phyloP scores from a whole-genome alignment of 2,329 filamentous ascomycete species.

The Cyanodermella asteris region DNA sequence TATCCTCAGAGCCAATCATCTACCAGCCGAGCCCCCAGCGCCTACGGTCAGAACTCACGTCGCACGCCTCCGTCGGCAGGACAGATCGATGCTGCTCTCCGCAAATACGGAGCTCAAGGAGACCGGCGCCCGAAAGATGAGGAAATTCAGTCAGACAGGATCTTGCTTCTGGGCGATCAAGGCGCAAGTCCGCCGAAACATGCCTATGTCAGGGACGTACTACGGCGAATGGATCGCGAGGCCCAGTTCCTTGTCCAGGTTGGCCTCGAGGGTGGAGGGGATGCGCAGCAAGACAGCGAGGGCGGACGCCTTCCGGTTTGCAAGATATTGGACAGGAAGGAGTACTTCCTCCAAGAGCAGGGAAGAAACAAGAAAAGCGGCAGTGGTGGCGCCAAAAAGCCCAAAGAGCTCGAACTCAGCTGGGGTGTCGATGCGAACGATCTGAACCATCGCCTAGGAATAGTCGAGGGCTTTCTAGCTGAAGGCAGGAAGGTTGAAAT shows the following conservation, averaged over 20 bases:
- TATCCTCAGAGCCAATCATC: too few species aligned
- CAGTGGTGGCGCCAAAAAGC: constrained; percentile 2
- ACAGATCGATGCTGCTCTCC: too few species aligned
- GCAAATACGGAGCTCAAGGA: too few species aligned
- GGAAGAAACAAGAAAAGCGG: constrained; percentile 4
- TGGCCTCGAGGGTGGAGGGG: background rate
- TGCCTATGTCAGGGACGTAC: too few species aligned
- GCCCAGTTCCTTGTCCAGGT: constrained; percentile 3
- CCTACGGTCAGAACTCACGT: too few species aligned
- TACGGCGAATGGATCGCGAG: constrained; percentile 4
- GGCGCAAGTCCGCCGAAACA: too few species aligned
- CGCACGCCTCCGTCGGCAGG: too few species aligned
- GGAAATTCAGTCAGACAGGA: too few species aligned
- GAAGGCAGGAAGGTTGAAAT: constrained; percentile 8
- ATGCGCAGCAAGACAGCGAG: background rate
- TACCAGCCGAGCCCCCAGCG: too few species aligned
- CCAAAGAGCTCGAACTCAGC: constrained; percentile 9
- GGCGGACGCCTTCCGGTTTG: constrained; percentile 4
- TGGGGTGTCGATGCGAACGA: constrained; percentile 9
- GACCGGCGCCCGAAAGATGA: too few species aligned
- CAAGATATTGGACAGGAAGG: constrained; percentile 5
- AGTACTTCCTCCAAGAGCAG: constrained; percentile 2
- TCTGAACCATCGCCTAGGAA: constrained; percentile 8
- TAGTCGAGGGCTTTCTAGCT: constrained; percentile 8
- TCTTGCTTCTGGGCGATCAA: too few species aligned